Base-by-base conservation (phyloP, 1,139 yeast genomes). In the Protomyces gravidus region DNA sequence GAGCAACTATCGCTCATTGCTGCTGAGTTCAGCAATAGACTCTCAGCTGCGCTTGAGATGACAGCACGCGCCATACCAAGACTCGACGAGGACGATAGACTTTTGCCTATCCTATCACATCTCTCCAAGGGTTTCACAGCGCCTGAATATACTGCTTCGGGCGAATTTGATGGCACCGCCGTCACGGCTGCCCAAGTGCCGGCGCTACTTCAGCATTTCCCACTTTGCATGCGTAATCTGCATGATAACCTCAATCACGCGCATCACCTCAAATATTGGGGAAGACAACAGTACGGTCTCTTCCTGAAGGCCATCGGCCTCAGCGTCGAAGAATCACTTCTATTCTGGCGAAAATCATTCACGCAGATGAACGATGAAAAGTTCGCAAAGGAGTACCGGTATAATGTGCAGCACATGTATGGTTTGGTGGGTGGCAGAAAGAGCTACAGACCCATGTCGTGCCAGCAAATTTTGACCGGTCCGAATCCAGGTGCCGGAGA, bases 381-480 rank as follows among this genome's bases (percentile, higher is more conserved):
- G 66, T 90, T 89, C 73, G 82, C 85, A 70, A 89, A 90, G 71
- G 95, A 90, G 68, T 90, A 92, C 75, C 78, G 81, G 62, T 92
- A 92, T 76, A 88, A 87, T 68, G 80, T 92, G 67, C 80, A 96
- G 63, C 97, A 94, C 72, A 80, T 79, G 65, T 92, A 92, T 70
- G 98, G 97, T 56, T 76, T 89, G 61, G 97, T 89, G 71, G 99
- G 98, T 66, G 85, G 86, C 13, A 76, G 96, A 63, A 85, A 82
- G 67, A 86, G 89, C 67, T 89, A 89, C 73, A 81, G 81, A 66
- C 96, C 97, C 0, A 81, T 86, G 85, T 86, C 85, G 68, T 92
- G 97, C 75, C 80, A 82, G 28, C 83, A 85, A 0, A 87, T 94
- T 46, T 73, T 87, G 62, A 62, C 62, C 21, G 78, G 82, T 33